A percentile compares a stretch with the other conserved stretches of the same genome.
Evolutionary conservation across 495 filamentous ascomycete species (phyloP).

Genomic region (Penicillium flavigenum): DNA sequence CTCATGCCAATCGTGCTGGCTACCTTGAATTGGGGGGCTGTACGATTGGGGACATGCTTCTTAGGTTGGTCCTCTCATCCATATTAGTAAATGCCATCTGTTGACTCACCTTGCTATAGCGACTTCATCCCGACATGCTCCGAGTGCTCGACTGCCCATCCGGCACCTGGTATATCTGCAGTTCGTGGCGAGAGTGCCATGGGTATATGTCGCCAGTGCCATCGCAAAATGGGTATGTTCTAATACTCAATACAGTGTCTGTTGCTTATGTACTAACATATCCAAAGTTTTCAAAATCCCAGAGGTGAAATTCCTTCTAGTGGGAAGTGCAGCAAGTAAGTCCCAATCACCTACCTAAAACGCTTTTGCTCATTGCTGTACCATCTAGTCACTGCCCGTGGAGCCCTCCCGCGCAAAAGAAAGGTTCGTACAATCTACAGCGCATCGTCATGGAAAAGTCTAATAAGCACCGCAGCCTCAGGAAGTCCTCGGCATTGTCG

Average conservation of each 20-base stretch:
- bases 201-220: slow-evolving; percentile 79
- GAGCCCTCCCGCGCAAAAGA: slow-evolving; percentile 50
- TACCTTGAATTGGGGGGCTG: slow-evolving; percentile 83
- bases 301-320: slow-evolving; percentile 75
- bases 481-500: slow-evolving; percentile 75
- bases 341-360: not conserved
- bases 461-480: slow-evolving; percentile 33
- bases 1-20: slow-evolving; percentile 71
- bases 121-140: slow-evolving; percentile 81
- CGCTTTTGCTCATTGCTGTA: slow-evolving; percentile 17
- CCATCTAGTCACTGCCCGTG: slow-evolving; percentile 34
- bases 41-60: slow-evolving; percentile 74
- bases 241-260: not conserved
- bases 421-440: slow-evolving; percentile 37
- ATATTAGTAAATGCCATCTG: not conserved
- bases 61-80: slow-evolving; percentile 52
- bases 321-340: slow-evolving; percentile 55
- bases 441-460: not conserved
- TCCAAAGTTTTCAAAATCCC: slow-evolving; percentile 63
- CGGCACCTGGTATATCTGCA: slow-evolving; percentile 61
- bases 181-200: slow-evolving; percentile 75
- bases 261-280: not conserved
- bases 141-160: slow-evolving; percentile 69
- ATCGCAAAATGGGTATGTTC: slow-evolving; percentile 70
- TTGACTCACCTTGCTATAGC: slow-evolving; percentile 37